These are phyloP conservation scores for Trametes versicolor DNA, from an alignment of 1,284 basidiomycete species.

Conservation along the genomic window DNA sequence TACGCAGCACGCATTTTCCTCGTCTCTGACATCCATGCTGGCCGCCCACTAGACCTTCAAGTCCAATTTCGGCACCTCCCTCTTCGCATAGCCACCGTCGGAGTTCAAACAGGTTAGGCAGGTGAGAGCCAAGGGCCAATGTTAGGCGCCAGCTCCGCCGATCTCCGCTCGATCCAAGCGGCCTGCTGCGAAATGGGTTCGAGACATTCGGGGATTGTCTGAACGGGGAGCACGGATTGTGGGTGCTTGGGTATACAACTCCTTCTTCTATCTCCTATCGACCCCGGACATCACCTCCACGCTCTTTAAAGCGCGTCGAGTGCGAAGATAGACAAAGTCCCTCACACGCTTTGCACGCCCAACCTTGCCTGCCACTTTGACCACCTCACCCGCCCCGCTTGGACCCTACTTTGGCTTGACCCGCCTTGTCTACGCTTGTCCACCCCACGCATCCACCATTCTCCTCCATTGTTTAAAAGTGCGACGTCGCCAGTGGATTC, in stretches of 20 bases:
- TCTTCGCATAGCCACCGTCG: background rate
- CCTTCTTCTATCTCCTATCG: constrained; percentile 21
- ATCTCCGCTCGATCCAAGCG: background rate
- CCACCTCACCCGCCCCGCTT: constrained; percentile 14
- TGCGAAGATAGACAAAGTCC: constrained; percentile 15
- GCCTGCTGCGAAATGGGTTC: background rate
- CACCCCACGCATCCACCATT: background rate
- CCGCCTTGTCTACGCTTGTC: constrained; percentile 19
- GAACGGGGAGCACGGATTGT: constrained; percentile 6
- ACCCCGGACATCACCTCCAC: constrained; percentile 2
- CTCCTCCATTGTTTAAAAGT: constrained; percentile 14
- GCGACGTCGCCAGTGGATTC: background rate
- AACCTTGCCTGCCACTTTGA: constrained; percentile 16
- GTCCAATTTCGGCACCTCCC: no score
- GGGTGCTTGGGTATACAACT: constrained; percentile 21
- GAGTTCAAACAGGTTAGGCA: background rate
- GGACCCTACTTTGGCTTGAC: constrained; percentile 14
- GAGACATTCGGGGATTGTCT: background rate
- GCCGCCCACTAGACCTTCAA: no score
- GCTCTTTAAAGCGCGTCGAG: background rate
- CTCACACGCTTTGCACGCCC: constrained; percentile 18
- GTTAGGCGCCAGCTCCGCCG: background rate
- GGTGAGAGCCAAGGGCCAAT: background rate
- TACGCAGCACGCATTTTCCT: no score
- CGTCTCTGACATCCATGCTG: no score